Conservation (phyloP, 805 yeast genomes). For the Wickerhamiella parazyma region DNA sequence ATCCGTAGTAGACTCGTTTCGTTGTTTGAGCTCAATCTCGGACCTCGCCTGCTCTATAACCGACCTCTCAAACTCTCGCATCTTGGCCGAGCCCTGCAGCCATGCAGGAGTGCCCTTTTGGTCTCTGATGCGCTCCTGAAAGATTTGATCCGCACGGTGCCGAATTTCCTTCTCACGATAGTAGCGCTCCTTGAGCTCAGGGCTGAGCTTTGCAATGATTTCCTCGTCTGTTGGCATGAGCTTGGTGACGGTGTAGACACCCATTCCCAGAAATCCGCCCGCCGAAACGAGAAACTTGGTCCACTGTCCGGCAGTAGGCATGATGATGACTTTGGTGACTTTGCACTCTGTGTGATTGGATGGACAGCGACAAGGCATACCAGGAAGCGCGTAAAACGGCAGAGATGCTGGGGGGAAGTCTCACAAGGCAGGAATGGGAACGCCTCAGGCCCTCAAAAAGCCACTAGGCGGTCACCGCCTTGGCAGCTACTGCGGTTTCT, state of each 20-base stretch:
- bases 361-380: conserved; percentile 7
- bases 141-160: conserved; percentile 15
- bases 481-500: no score
- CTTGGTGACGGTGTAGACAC: conserved; percentile 56
- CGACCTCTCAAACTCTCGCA: conserved; percentile 19
- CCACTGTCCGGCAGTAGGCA: conserved; percentile 21
- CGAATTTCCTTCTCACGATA: conserved; percentile 36
- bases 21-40: conserved; percentile 15
- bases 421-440: conserved; percentile 6
- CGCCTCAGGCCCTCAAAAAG: conserved; percentile 1
- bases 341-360: conserved; percentile 2
- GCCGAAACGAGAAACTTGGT: conserved; percentile 33
- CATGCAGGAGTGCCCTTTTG: conserved; percentile 21
- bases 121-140: conserved; percentile 16
- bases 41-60: conserved; percentile 20
- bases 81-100: conserved; percentile 21
- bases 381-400: conserved; percentile 6
- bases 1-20: conserved; percentile 7
- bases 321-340: conserved; percentile 1
- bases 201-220: conserved; percentile 57
- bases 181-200: conserved; percentile 68
- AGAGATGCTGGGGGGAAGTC: background rate
- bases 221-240: conserved; percentile 81
- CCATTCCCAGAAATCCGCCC: conserved; percentile 47
- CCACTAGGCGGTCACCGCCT: no score